A percentile compares a stretch with the other conserved stretches of the same genome.
These are phyloP conservation scores for Nidularia pulvinata DNA, from an alignment of 768 basidiomycete species.

Conservation along the genomic window DNA sequence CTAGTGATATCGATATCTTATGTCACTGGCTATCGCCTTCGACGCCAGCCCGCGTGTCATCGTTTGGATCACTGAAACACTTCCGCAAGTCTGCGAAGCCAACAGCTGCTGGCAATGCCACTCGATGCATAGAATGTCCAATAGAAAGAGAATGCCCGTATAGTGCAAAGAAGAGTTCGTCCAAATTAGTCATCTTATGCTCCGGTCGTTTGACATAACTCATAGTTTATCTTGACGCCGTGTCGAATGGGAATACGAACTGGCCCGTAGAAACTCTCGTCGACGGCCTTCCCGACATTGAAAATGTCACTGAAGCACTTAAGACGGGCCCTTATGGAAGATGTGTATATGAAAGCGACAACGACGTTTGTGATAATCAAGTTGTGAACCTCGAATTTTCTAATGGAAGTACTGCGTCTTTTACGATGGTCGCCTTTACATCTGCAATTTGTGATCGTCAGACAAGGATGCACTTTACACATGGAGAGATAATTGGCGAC, in stretches of 20 bases:
- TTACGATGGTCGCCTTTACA: slow-evolving; percentile 90
- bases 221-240: slow-evolving; percentile 81
- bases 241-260: slow-evolving; percentile 44
- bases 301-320: slow-evolving; percentile 79
- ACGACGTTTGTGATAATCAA: slow-evolving; percentile 91
- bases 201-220: slow-evolving; percentile 1
- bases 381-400: slow-evolving; percentile 90
- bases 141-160: slow-evolving; percentile 77
- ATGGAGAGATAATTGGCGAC: slow-evolving; percentile 90
- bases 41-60: slow-evolving; percentile 69
- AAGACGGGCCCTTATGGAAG: slow-evolving; percentile 70
- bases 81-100: slow-evolving; percentile 80
- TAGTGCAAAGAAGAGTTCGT: slow-evolving; percentile 82
- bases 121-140: slow-evolving; percentile 77
- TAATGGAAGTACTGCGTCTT: slow-evolving; percentile 77
- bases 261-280: slow-evolving; percentile 76
- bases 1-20: slow-evolving; percentile 83
- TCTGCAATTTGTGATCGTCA: slow-evolving; percentile 82
- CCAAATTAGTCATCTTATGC: background rate
- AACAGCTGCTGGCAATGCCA: slow-evolving; percentile 59
- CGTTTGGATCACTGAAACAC: slow-evolving; percentile 85
- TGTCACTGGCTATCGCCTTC: slow-evolving; percentile 76
- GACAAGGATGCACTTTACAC: slow-evolving; percentile 81
- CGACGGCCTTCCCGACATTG: slow-evolving; percentile 85
- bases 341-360: slow-evolving; percentile 84